Evolutionary conservation across 164 flowering plant genomes (phyloP), one percentile per base, ranked within the genome.

Genomic region (grape (Vitis vinifera)): DNA sequence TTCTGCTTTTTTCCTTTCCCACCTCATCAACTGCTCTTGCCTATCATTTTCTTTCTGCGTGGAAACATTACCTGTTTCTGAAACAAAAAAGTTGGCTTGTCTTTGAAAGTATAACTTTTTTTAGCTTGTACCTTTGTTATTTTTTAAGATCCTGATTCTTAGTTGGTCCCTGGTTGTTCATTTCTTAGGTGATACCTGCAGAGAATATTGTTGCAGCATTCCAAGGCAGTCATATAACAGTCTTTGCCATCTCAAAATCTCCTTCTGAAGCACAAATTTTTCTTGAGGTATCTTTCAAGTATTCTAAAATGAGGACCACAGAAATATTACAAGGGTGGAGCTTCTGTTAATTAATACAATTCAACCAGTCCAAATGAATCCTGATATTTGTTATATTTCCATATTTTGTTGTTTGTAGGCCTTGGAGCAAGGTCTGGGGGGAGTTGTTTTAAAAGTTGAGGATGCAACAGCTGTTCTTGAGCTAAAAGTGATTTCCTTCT

Each of bases 191-290:
- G 64, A 94, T 94, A 72, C 96, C 98, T 57, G 96, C 98, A 55
- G 98, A 94, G 75, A 94, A 91, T 73, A 89, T 91, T 67, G 90
- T 90, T 74, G 98, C 98, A 74, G 88, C 91, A 60, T 86, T 91
- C 80, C 97, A 91, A 78, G 89, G 90, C 59, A 85, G 85, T 69
- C 71, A 81, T 50, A 90, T 83, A 70, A 94, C 89, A 49, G 92
- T 91, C 19, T 86, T 91, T 79, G 91, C 94, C 29, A 68, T 94
- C 71, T 86, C 97, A 65, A 82, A 77, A 73, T 82, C 84, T 64
- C 68, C 84, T 15, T 77, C 79, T 16, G 90, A 94, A 79, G 97
- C 98, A 59, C 88, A 85, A 76, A 63, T 80, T 53, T 90, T 88
- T 66, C 85, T 91, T 77, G 97, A 91, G 97, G 98, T 93, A 75